phyloP scores from a whole-genome alignment of 352 stramenopile species.

The Globisporangium solare region DNA sequence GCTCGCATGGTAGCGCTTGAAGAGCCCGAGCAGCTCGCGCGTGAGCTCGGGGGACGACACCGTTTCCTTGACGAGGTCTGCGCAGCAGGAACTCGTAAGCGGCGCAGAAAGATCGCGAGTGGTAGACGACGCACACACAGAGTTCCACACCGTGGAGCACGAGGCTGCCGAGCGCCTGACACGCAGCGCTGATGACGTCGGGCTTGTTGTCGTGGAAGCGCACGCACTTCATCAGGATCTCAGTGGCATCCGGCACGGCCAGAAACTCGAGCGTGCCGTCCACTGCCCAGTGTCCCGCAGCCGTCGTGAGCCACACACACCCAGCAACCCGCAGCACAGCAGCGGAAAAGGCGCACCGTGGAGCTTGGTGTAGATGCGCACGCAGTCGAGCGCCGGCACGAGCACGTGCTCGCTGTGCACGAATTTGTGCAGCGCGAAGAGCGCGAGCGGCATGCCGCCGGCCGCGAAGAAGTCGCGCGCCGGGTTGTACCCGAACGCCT shows the following conservation, averaged over 20 bases:
- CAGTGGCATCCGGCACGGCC: conserved; percentile 38
- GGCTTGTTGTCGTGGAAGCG: conserved; percentile 79
- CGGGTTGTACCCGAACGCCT: conserved; percentile 65
- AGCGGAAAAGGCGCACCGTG: conserved; percentile 31
- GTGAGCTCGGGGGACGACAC: conserved; percentile 45
- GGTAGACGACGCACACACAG: too few species aligned
- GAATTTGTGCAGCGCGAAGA: conserved; percentile 72
- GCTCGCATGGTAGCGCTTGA: conserved; percentile 50
- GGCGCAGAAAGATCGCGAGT: too few species aligned
- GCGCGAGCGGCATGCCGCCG: conserved; percentile 58
- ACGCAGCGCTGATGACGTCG: conserved; percentile 57
- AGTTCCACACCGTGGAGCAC: conserved; percentile 62
- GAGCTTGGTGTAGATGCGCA: conserved; percentile 70
- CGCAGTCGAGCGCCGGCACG: conserved; percentile 56
- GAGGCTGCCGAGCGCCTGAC: conserved; percentile 57
- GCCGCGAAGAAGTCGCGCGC: conserved; percentile 59
- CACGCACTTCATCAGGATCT: conserved; percentile 70
- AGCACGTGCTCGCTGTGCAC: conserved; percentile 65
- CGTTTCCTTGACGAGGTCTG: conserved; percentile 68
- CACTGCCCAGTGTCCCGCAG: conserved; percentile 20
- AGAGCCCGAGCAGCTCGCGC: conserved; percentile 46
- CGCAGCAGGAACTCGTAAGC: background rate
- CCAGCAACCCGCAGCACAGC: too few species aligned
- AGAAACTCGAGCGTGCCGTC: conserved; percentile 64
- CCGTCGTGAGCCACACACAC: too few species aligned